Evolutionary conservation across 805 yeast genomes (phyloP).

Genomic region (Ogataea methylovora): DNA sequence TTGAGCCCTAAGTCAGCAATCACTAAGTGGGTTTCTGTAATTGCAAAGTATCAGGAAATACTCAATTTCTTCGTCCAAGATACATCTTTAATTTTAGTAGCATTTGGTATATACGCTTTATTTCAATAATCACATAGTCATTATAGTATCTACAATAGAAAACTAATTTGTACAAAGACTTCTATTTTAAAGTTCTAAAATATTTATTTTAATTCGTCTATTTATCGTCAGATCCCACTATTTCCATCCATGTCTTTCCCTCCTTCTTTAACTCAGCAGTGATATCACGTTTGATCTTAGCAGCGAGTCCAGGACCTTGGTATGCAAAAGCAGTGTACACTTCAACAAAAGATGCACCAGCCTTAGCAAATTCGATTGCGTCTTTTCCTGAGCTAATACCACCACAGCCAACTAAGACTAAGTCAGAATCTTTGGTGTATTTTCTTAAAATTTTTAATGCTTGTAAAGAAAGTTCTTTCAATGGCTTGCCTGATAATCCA

Average conservation of each 20-base stretch:
- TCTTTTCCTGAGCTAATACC: conserved; percentile 86
- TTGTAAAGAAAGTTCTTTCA: conserved; percentile 68
- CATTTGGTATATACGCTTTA: conserved; percentile 16
- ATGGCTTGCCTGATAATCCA: conserved; percentile 89
- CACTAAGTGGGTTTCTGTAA: conserved; percentile 2
- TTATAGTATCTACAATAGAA: no score
- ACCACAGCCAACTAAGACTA: conserved; percentile 88
- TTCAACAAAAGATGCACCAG: conserved; percentile 89
- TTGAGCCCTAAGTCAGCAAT: conserved; percentile 10
- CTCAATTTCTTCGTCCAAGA: conserved; percentile 17
- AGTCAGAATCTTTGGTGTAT: conserved; percentile 62
- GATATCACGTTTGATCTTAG: conserved; percentile 52
- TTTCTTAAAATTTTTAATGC: conserved; percentile 69
- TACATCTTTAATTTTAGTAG: conserved; percentile 17
- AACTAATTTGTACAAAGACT: no score
- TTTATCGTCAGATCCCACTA: conserved; percentile 56
- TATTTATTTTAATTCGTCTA: conserved; percentile 6
- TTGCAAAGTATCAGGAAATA: conserved; percentile 19
- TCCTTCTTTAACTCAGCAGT: conserved; percentile 54
- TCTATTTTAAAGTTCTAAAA: no score
- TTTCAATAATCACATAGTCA: neutral
- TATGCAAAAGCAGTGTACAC: conserved; percentile 87
- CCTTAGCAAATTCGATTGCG: conserved; percentile 84
- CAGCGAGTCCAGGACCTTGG: conserved; percentile 81
- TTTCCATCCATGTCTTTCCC: conserved; percentile 79